phyloP scores from a whole-genome alignment of 805 yeast genomes.

The Saccharomycopsis sp. region DNA sequence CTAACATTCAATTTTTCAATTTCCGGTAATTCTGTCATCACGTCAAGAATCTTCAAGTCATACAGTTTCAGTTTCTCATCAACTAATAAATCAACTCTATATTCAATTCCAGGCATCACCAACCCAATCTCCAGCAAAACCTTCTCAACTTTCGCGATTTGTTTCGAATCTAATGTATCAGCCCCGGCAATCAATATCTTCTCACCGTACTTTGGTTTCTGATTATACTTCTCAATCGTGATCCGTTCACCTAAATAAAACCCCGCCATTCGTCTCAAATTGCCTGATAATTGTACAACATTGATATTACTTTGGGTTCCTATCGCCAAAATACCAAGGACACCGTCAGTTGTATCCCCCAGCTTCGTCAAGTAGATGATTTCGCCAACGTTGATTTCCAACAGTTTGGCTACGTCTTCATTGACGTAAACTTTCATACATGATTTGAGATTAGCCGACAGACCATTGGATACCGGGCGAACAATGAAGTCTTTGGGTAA shows the following conservation, averaged over 20 bases:
- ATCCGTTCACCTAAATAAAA: slow-evolving; percentile 45
- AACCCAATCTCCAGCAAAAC: slow-evolving; percentile 27
- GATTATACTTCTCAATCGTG: slow-evolving; percentile 36
- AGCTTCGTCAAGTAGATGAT: slow-evolving; percentile 40
- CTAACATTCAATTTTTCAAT: slow-evolving; percentile 32
- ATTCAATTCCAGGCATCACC: slow-evolving; percentile 45
- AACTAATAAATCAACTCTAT: slow-evolving; percentile 23
- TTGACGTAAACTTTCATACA: slow-evolving; percentile 35
- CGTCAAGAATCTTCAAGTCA: slow-evolving; percentile 20
- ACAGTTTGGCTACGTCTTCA: slow-evolving; percentile 38
- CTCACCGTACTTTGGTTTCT: slow-evolving; percentile 44
- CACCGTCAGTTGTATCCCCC: slow-evolving; percentile 35
- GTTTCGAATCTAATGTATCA: background rate
- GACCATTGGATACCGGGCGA: slow-evolving; percentile 27
- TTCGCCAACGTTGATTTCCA: slow-evolving; percentile 41
- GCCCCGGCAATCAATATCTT: slow-evolving; percentile 30
- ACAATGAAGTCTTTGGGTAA: slow-evolving; percentile 36
- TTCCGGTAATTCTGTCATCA: slow-evolving; percentile 32
- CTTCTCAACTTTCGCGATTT: slow-evolving; percentile 19
- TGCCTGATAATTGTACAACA: slow-evolving; percentile 43
- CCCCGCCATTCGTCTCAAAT: slow-evolving; percentile 37
- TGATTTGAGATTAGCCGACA: slow-evolving; percentile 26
- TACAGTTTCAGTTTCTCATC: slow-evolving; percentile 21
- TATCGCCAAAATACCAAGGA: slow-evolving; percentile 36
- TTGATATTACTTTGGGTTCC: slow-evolving; percentile 28